phyloP scores from a whole-genome alignment of 2,329 filamentous ascomycete species.

The Hypoxylon sp. region DNA sequence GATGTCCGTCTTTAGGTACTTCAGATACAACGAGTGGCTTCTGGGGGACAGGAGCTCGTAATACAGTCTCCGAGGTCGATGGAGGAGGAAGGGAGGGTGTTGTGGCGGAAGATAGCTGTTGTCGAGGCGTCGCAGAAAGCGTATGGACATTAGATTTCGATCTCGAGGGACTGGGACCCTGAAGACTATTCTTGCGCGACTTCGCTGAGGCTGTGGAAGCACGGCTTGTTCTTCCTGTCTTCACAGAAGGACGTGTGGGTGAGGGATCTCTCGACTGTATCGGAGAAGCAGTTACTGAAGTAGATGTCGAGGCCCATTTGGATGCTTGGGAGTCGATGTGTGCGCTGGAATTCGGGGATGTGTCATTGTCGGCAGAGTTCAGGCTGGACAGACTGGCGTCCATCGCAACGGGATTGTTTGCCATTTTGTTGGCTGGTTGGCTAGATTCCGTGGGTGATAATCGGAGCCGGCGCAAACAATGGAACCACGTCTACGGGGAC shows the following conservation, averaged over 20 bases:
- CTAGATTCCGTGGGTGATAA: slow-evolving; percentile 34
- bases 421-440: slow-evolving; percentile 48
- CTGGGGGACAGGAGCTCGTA: slow-evolving; percentile 74
- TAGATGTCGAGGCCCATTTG: slow-evolving; percentile 54
- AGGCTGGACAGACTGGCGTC: slow-evolving; percentile 54
- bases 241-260: slow-evolving; percentile 47
- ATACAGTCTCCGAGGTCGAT: slow-evolving; percentile 68
- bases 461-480: slow-evolving; percentile 46
- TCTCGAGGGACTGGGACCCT: slow-evolving; percentile 75
- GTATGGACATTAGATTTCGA: slow-evolving; percentile 68
- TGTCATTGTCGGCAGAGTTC: slow-evolving; percentile 54
- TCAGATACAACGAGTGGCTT: slow-evolving; percentile 70
- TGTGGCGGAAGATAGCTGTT: slow-evolving; percentile 75
- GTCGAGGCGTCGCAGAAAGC: slow-evolving; percentile 73
- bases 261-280: slow-evolving; percentile 53
- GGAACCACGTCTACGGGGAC: slow-evolving; percentile 50
- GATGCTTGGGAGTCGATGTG: slow-evolving; percentile 53
- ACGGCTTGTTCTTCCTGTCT: slow-evolving; percentile 48
- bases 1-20: slow-evolving; percentile 68
- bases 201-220: slow-evolving; percentile 58
- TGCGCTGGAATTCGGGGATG: slow-evolving; percentile 53
- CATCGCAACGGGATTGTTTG: slow-evolving; percentile 50
- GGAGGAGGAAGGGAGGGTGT: slow-evolving; percentile 76
- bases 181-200: slow-evolving; percentile 75
- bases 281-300: slow-evolving; percentile 53